A percentile compares a stretch with the other conserved stretches of the same genome.
phyloP scores from a whole-genome alignment of 2,329 filamentous ascomycete species.

The Exophiala calicioides region DNA sequence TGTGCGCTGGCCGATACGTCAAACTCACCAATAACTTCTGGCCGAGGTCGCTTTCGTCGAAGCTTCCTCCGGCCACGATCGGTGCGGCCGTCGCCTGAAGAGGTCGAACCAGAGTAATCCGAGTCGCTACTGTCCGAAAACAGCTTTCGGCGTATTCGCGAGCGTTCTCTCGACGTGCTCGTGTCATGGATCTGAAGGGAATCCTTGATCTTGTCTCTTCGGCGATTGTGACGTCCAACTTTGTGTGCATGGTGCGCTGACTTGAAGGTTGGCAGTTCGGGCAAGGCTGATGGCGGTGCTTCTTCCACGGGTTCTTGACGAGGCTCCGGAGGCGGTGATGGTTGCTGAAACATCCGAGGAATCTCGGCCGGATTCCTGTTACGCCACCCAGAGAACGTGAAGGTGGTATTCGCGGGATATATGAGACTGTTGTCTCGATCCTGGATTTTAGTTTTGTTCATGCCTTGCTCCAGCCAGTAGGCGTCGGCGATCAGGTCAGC shows the following conservation, averaged over 20 bases:
- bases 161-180: slow-evolving; percentile 21
- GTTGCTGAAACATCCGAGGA: slow-evolving; percentile 21
- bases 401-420: slow-evolving; percentile 43
- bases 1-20: no score
- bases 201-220: slow-evolving; percentile 25
- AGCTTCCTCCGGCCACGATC: slow-evolving; percentile 26
- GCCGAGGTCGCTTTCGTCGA: slow-evolving; percentile 18
- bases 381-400: slow-evolving; percentile 34
- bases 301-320: slow-evolving; percentile 9
- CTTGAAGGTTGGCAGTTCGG: slow-evolving; percentile 29
- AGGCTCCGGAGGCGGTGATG: slow-evolving; percentile 15
- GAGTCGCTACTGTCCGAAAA: slow-evolving; percentile 25
- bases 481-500: slow-evolving; percentile 86
- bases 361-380: slow-evolving; percentile 24
- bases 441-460: slow-evolving; percentile 79
- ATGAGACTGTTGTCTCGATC: slow-evolving; percentile 75
- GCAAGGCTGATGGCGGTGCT: slow-evolving; percentile 26
- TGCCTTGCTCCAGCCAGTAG: slow-evolving; percentile 82
- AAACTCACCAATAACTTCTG: slow-evolving; percentile 2
- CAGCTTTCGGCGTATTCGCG: slow-evolving; percentile 19
- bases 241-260: slow-evolving; percentile 25
- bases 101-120: slow-evolving; percentile 22
- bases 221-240: slow-evolving; percentile 9
- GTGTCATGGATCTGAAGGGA: slow-evolving; percentile 20
- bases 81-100: slow-evolving; percentile 10